Evolutionary conservation across 306 rosid genomes (phyloP), one percentile per base, ranked within the genome.

Genomic region (Citrullus amarus): DNA sequence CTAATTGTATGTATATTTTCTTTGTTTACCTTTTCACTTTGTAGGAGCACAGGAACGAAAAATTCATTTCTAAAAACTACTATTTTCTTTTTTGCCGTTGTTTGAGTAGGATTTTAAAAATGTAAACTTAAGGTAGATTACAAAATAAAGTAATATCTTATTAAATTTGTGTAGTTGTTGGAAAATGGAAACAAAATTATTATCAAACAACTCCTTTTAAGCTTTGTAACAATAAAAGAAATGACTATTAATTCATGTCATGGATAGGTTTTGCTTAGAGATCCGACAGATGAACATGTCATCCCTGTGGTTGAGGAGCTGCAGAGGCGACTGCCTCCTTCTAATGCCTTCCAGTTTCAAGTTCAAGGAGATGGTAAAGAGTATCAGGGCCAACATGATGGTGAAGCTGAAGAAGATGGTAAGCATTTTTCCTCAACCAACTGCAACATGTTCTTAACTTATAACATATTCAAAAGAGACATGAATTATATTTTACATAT

Each of bases 251-350:
- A 16, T 48, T 16, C 17, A 15, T 77, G 73, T 48, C 30, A 20
- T 74, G 82, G 22, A 82, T 81, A 92, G 98, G 97, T 95, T 38
- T 79, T 95, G 84, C 91, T 95, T 76, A 85, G 97, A 80, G 97
- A 95, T 82, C 97, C 97, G 4, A 50, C 82, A 1, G 97, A 89
- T 81, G 98, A 91, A 68, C 79, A 87, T 58, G 93, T 95, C 28
- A 83, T 91, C 75, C 98, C 98, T 50, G 96, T 95, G 82, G 91
- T 95, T 60, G 95, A 87, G 84, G 97, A 95, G 82, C 90, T 92
- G 81, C 93, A 87, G 82, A 90, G 97, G 83, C 80, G 96, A 78
- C 82, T 95, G 90, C 96, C 96, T 82, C 82, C 82, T n/a, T 82
- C 17, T 54, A 86, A 82, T 66, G 18, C 56, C 22, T 7, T 38